Conservation (phyloP, 1,139 yeast species). For the Pichia norvegensis region DNA sequence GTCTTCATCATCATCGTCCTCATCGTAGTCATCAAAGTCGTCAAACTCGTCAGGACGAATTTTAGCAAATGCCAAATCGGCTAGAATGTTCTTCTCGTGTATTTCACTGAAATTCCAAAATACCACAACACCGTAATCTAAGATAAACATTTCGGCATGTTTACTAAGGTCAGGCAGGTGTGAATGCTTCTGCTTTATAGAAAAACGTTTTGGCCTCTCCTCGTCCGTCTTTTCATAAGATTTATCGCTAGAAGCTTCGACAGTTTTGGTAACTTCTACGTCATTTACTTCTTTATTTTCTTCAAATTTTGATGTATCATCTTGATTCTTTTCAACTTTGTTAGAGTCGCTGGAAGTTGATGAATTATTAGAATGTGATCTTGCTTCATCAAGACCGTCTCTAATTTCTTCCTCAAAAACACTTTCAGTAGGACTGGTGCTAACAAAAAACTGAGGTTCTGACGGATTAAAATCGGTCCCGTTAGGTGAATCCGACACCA, state of each 20-base stretch:
- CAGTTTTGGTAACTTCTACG: background rate
- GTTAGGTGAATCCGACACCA: constrained; percentile 16
- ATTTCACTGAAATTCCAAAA: constrained; percentile 93
- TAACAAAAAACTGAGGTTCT: constrained; percentile 56
- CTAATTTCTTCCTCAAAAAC: constrained; percentile 21
- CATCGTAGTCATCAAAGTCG: constrained; percentile 28
- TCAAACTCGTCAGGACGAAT: constrained; percentile 30
- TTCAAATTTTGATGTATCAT: background rate
- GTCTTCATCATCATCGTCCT: constrained; percentile 19
- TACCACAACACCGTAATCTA: constrained; percentile 89
- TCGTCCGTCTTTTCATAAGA: background rate
- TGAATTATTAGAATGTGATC: constrained; percentile 11
- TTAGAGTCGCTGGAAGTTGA: background rate
- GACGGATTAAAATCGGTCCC: constrained; percentile 47
- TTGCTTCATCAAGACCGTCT: constrained; percentile 8
- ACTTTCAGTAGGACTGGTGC: constrained; percentile 26
- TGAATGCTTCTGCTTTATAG: constrained; percentile 15
- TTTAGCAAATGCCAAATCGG: constrained; percentile 80
- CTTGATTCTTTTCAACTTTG: no score
- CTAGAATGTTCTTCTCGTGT: constrained; percentile 88
- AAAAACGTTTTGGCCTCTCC: constrained; percentile 10
- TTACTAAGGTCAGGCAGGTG: constrained; percentile 45
- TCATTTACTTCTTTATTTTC: background rate
- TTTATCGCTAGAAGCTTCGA: background rate
- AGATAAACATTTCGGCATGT: constrained; percentile 87